These are phyloP conservation scores for Saturnispora quitensis DNA, from an alignment of 805 yeast genomes.

Conservation along the genomic window DNA sequence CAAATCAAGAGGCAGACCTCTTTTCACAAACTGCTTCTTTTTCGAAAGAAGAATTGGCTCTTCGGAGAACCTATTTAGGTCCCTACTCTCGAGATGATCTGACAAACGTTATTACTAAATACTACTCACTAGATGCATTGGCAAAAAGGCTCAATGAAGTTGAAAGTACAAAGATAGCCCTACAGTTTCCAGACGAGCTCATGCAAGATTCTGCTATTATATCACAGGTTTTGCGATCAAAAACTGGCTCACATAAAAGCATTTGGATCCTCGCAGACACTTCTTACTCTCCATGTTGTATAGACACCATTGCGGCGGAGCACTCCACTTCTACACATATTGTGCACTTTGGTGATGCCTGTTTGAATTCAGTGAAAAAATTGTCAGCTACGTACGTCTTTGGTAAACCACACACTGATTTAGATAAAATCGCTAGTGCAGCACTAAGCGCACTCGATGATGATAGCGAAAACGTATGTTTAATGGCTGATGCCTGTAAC, in stretches of 20 bases:
- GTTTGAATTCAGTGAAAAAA: constrained; percentile 68
- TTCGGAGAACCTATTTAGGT: constrained; percentile 20
- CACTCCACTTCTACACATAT: constrained; percentile 82
- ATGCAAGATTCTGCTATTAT: constrained; percentile 73
- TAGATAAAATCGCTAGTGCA: constrained; percentile 27
- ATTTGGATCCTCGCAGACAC: constrained; percentile 91
- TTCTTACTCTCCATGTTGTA: constrained; percentile 90
- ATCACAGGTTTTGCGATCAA: constrained; percentile 42
- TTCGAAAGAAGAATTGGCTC: constrained; percentile 14
- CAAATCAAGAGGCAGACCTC: constrained; percentile 54
- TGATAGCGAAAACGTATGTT: constrained; percentile 35
- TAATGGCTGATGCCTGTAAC: constrained; percentile 73
- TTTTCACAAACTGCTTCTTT: constrained; percentile 32
- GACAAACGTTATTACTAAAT: constrained; percentile 31
- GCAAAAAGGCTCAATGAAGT: constrained; percentile 15
- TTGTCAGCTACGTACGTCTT: constrained; percentile 73
- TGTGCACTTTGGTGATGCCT: constrained; percentile 92
- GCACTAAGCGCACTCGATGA: constrained; percentile 38
- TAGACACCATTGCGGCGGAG: constrained; percentile 94
- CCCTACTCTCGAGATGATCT: constrained; percentile 24
- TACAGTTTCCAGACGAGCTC: constrained; percentile 84
- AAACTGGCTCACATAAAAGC: constrained; percentile 23
- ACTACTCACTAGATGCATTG: constrained; percentile 41
- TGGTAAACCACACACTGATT: constrained; percentile 55
- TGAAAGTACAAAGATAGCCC: constrained; percentile 47